Percentiles rank a stretch among this genome's conserved stretches.
phyloP scores from a whole-genome alignment of 768 basidiomycete genomes.

The Boletus patriciae region DNA sequence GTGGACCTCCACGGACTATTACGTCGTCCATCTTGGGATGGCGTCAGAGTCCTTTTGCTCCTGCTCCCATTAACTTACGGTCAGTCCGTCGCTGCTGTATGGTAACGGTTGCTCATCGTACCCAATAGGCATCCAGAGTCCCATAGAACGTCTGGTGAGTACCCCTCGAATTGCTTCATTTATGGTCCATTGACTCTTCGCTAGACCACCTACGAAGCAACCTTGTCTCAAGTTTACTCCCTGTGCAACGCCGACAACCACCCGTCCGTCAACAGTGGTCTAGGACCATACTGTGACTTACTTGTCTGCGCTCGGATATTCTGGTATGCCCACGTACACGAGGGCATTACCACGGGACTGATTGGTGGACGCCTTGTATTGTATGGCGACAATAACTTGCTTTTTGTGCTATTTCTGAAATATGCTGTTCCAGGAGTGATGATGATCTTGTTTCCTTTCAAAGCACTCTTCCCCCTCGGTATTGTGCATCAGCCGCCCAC shows the following conservation, averaged over 20 bases:
- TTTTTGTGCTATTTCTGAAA: constrained; percentile 2
- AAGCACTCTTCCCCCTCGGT: constrained; percentile 51
- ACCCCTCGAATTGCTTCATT: background rate
- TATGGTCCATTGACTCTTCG: constrained; percentile 9
- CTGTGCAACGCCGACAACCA: constrained; percentile 58
- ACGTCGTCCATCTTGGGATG: constrained; percentile 83
- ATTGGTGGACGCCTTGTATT: constrained; percentile 81
- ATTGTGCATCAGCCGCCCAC: constrained; percentile 28
- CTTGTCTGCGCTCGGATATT: constrained; percentile 75
- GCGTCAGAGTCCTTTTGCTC: constrained; percentile 75
- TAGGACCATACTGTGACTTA: constrained; percentile 56
- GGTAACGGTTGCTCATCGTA: constrained; percentile 8
- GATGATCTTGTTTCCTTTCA: constrained; percentile 80
- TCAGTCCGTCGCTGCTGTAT: constrained; percentile 32
- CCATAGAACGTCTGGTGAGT: constrained; percentile 27
- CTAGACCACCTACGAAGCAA: constrained; percentile 74
- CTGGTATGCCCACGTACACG: constrained; percentile 87
- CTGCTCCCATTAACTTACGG: constrained; percentile 84
- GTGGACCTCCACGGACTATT: constrained; percentile 79
- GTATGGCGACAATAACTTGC: constrained; percentile 44
- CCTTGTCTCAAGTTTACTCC: constrained; percentile 77
- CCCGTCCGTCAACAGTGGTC: constrained; percentile 48
- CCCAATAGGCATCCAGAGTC: constrained; percentile 26
- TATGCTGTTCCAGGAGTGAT: constrained; percentile 48
- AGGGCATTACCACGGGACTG: constrained; percentile 79